phyloP scores from a whole-genome alignment of 208 protist genomes.

The Porcisia deanei region DNA sequence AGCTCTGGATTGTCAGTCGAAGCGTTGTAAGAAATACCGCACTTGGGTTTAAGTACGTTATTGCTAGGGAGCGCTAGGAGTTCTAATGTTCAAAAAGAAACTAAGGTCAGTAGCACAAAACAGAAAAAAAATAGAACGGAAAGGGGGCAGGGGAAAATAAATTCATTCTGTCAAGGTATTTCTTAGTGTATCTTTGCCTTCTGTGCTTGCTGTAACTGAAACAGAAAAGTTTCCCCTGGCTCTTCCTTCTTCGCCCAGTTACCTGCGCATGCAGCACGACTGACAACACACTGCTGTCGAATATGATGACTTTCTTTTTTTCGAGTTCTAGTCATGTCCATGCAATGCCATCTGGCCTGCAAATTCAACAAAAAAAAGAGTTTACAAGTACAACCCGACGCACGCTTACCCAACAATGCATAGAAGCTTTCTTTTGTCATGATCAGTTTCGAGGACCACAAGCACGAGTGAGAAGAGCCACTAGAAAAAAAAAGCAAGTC shows the following conservation, averaged over 20 bases:
- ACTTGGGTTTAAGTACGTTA: background rate
- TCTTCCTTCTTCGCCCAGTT: background rate
- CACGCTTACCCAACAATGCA: background rate
- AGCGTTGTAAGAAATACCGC: background rate
- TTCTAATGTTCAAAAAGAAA: background rate
- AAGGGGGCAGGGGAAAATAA: background rate
- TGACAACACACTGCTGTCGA: too few species aligned
- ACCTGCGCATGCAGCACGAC: background rate
- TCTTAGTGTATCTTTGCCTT: background rate
- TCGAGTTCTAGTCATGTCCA: background rate
- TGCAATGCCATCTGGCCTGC: background rate
- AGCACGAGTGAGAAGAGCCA: background rate
- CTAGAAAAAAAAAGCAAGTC: conserved; percentile 1
- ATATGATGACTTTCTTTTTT: background rate
- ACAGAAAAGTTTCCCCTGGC: background rate
- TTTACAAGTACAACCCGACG: background rate
- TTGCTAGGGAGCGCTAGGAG: background rate
- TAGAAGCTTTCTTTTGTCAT: background rate
- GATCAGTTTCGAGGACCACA: background rate
- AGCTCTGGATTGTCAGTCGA: background rate
- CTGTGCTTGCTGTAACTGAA: too few species aligned
- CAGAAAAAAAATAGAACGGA: background rate
- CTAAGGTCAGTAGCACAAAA: background rate
- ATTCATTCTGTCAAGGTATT: background rate
- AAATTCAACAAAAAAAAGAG: background rate